Percentiles rank a stretch among this genome's conserved stretches.
phyloP scores from a whole-genome alignment of 2,329 filamentous ascomycete species.

The Tothia fuscella region DNA sequence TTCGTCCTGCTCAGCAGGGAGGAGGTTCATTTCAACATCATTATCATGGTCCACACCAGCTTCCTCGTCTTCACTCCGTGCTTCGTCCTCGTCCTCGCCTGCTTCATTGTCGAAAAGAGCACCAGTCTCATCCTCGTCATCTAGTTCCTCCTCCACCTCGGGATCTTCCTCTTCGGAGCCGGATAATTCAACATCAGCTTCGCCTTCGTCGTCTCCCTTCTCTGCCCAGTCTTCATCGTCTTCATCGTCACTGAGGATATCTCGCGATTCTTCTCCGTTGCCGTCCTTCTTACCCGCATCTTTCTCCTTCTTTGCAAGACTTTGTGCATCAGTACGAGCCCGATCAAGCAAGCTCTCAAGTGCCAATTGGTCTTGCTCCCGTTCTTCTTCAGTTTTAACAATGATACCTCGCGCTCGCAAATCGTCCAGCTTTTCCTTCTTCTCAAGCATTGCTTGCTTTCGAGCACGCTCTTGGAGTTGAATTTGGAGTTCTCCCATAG shows the following conservation, averaged over 20 bases:
- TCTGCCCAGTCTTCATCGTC: constrained; percentile 38
- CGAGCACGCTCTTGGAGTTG: constrained; percentile 60
- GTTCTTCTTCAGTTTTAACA: constrained; percentile 76
- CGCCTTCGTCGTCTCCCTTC: constrained; percentile 32
- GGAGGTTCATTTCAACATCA: constrained; percentile 16
- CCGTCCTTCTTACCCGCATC: constrained; percentile 56
- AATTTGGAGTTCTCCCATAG: constrained; percentile 54
- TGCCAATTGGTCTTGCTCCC: constrained; percentile 66
- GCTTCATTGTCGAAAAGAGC: constrained; percentile 15
- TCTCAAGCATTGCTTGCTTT: constrained; percentile 66
- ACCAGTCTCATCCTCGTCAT: constrained; percentile 16
- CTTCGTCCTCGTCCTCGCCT: constrained; percentile 26
- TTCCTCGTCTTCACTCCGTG: constrained; percentile 21
- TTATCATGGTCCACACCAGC: constrained; percentile 25
- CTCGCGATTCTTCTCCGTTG: constrained; percentile 30
- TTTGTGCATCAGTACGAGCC: constrained; percentile 67
- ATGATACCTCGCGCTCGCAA: constrained; percentile 69
- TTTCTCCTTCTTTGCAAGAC: constrained; percentile 66
- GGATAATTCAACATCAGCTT: constrained; percentile 31
- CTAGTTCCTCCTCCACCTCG: constrained; percentile 22
- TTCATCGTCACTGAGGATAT: constrained; percentile 41
- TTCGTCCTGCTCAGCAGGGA: constrained; percentile 13
- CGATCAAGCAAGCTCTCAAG: constrained; percentile 82
- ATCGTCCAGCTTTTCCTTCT: constrained; percentile 63
- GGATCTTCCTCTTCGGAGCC: constrained; percentile 29